These are phyloP conservation scores for Debaryomyces singareniensis DNA, from an alignment of 1,139 yeast species.

Conservation along the genomic window DNA sequence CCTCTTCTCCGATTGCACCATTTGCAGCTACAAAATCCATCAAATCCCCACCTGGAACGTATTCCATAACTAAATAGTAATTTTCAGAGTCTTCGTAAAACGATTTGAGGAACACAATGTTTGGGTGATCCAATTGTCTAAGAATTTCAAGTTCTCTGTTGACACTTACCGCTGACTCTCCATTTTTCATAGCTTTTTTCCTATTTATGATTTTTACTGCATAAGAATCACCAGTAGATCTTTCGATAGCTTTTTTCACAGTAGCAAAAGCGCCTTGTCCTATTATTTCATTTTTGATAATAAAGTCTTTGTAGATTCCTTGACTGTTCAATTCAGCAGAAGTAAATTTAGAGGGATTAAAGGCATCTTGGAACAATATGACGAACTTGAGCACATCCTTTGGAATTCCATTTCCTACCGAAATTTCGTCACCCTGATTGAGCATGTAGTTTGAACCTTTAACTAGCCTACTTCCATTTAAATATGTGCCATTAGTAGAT, in stretches of 20 bases:
- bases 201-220: slow-evolving; percentile 90
- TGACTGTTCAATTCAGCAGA: slow-evolving; percentile 22
- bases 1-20: slow-evolving; percentile 87
- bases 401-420: slow-evolving; percentile 83
- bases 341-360: slow-evolving; percentile 28
- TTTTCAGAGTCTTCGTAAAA: slow-evolving; percentile 77
- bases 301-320: slow-evolving; percentile 67
- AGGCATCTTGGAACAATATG: slow-evolving; percentile 48
- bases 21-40: slow-evolving; percentile 94
- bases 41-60: slow-evolving; percentile 93
- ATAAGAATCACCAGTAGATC: slow-evolving; percentile 74
- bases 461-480: slow-evolving; percentile 67
- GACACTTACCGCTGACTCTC: slow-evolving; percentile 57
- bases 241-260: slow-evolving; percentile 83
- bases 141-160: slow-evolving; percentile 80
- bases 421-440: slow-evolving; percentile 87
- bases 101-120: slow-evolving; percentile 75
- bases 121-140: slow-evolving; percentile 71
- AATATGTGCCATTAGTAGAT: slow-evolving; percentile 87
- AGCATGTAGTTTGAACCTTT: slow-evolving; percentile 78
- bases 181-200: slow-evolving; percentile 69
- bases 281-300: slow-evolving; percentile 73
- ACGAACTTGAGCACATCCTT: slow-evolving; percentile 72
- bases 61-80: slow-evolving; percentile 90
- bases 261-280: slow-evolving; percentile 98